Evolutionary conservation across 2,329 filamentous ascomycete species (phyloP).

Genomic region (Ophiognomonia clavigignenti-juglandacearum): DNA sequence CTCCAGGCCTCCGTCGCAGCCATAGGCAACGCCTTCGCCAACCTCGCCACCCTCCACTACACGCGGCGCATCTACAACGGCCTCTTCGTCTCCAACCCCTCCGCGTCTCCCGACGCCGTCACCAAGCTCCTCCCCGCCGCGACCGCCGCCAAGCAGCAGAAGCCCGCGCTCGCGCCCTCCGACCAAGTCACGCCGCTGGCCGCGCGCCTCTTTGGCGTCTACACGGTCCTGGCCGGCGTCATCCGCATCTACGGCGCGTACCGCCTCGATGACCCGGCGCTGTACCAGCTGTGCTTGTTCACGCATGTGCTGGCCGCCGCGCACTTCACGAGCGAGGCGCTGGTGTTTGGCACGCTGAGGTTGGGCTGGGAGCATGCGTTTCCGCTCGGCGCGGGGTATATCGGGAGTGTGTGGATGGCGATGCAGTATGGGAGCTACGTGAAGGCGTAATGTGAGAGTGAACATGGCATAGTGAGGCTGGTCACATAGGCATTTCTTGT

Average conservation of each 20-base stretch:
- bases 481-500: no score
- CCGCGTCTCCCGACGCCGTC: slow-evolving; percentile 34
- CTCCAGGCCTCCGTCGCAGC: slow-evolving; percentile 74
- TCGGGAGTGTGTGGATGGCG: slow-evolving; percentile 55
- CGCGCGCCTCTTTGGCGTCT: slow-evolving; percentile 79
- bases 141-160: slow-evolving; percentile 34
- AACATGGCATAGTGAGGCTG: neutral
- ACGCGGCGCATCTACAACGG: slow-evolving; percentile 84
- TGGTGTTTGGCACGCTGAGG: slow-evolving; percentile 70
- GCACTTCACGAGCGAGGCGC: slow-evolving; percentile 78
- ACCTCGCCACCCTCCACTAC: slow-evolving; percentile 74
- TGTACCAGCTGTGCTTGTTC: slow-evolving; percentile 78
- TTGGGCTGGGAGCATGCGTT: slow-evolving; percentile 53
- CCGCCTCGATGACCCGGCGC: slow-evolving; percentile 63
- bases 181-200: slow-evolving; percentile 70
- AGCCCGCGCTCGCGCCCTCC: slow-evolving; percentile 32
- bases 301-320: slow-evolving; percentile 73
- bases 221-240: slow-evolving; percentile 74
- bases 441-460: slow-evolving; percentile 2
- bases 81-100: slow-evolving; percentile 48
- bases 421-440: slow-evolving; percentile 69
- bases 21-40: slow-evolving; percentile 78
- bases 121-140: slow-evolving; percentile 49
- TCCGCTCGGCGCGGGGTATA: slow-evolving; percentile 43
- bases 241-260: slow-evolving; percentile 82